Evolutionary conservation across 352 stramenopile species (phyloP), one percentile per base, ranked within the genome.

Genomic region (Pythium biforme): DNA sequence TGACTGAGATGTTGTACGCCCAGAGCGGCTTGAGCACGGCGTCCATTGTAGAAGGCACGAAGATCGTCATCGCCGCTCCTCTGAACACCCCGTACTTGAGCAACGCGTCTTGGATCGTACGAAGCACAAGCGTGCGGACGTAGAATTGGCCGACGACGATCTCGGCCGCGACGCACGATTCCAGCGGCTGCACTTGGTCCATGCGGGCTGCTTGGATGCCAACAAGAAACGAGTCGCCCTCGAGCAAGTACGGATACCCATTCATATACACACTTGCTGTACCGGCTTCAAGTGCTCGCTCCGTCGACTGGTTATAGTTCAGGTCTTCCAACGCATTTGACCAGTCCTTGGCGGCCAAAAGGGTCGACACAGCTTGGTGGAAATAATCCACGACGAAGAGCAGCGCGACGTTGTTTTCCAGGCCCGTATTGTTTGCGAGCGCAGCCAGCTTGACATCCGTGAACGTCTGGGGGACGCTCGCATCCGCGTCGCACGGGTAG

Each of bases 321-420:
- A 83, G 46, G n/a, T 69, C 60, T 25, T 73, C 50, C 0, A 83
- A 57, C n/a, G 70, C 41, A n/a, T 17, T 41, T 0, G 20, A 52
- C 73, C 75, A 83, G 48, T 79, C 68, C 20, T 64, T 60, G 2
- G 68, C 50, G 2, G 64, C 73, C 29, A 83, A 68, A 0, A 81
- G 27, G 17, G 66, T 67, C 11, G 62, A 69, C 62, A 81, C 69
- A 14, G 55, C 69, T 31, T 77, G 64, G 39, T 79, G 60, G 59
- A 83, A 81, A 29, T 74, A 81, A 4, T 81, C 75, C 15, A 81
- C 48, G 1, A 79, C 56, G 45, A 58, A 83, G 5, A 83, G 60
- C 46, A 83, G 49, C 15, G 72, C 70, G 1, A 79, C 49, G 55
- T 73, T 83, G 57, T 83, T 83, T 15, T 68, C 41, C 7, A 83